Base-by-base conservation (phyloP, 2,329 filamentous ascomycete genomes). In the Aspergillus texensis region DNA sequence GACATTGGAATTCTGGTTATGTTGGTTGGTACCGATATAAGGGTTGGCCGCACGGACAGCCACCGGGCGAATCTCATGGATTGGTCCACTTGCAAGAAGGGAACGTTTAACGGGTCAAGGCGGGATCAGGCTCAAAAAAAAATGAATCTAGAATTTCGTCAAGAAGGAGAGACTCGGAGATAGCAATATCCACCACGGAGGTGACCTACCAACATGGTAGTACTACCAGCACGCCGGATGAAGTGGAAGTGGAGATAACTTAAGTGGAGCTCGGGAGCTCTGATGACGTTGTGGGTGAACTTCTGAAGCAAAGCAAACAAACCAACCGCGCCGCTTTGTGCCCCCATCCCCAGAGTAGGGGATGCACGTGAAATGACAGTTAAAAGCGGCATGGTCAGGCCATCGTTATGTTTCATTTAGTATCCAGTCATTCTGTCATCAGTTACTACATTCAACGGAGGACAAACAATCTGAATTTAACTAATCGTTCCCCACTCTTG, bases 1-100 rank as follows among this genome's bases (percentile, higher is more conserved):
- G 80, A 77, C 79, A 83, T 82, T 30, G 67, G 45, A 57, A 64
- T 65, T 64, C 57, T 63, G 39, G 41, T 19, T 19, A 52, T 12
- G 12, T 45, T 30, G 19, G 59, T 57, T 45, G 60, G 59, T 41
- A 60, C 48, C 48, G 48, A 34, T 52, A 52, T 34, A 26, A 46
- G 46, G 24, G 39, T 36, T 54, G 61, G 66, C 58, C 59, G 54
- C 64, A 66, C 57, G 46, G 57, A 58, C 50, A 65, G 64, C 62
- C 61, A 65, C 61, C 48, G 48, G 54, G 30, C n/a, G 4, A 59
- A n/a, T 32, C 45, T 52, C 48, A 52, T 52, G 28, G 10, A 52
- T 30, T n/a, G 19, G 10, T 52, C 16, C 4, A n/a, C 26, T 52
- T 5, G 28, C 4, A 6, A 32, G 11, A 30, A n/a, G 39, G 39